Base-by-base conservation (phyloP, 306 rosid genomes). In the Fragaria nilgerrensis region DNA sequence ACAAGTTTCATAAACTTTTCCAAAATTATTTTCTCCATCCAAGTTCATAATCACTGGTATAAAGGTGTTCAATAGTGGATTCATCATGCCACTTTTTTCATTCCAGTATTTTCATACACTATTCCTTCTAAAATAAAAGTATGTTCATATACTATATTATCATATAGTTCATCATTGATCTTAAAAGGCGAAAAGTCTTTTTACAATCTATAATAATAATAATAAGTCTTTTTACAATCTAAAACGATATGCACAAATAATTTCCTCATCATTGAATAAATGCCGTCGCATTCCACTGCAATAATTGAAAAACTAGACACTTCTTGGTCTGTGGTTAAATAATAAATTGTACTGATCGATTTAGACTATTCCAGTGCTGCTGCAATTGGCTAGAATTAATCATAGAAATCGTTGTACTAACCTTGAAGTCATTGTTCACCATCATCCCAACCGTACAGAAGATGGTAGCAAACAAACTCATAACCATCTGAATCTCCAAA, bases 401-500 rank as follows among this genome's bases (percentile, higher is more conserved):
- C 22, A 0, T 9, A 27, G 8, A 37, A 66, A 19, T 20, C 1
- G 34, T 37, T 66, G 25, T 14, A 70, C 19, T 5, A 29, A 92
- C 99, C 97, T 92, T 69, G 75, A 92, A 91, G 81, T 95, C 97
- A 5, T 95, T 79, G 83, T 95, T 79, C 69, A 89, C 78, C 0
- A 92, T 22, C 99, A 95, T 92, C 14, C 99, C 99, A 11, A 91
- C 27, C 1, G 80, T 56, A 79, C 97, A 92, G 49, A 95, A 79
- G 5, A 88, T 19, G 7, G 97, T 89, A 22, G 97, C 99, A 67
- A 82, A 88, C 70, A 91, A 59, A 62, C 88, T 75, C 82, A 92
- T 83, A 20, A 92, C 91, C 48, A 87, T 19, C 86, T 95, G 99
- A 85, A 88, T 79, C 92, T 95, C 97, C 90, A 95, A 47, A n/a